A percentile compares a stretch with the other conserved stretches of the same genome.
These are phyloP conservation scores for Neopestalotiopsis sp. DNA, from an alignment of 2,329 filamentous ascomycete species.

Conservation along the genomic window DNA sequence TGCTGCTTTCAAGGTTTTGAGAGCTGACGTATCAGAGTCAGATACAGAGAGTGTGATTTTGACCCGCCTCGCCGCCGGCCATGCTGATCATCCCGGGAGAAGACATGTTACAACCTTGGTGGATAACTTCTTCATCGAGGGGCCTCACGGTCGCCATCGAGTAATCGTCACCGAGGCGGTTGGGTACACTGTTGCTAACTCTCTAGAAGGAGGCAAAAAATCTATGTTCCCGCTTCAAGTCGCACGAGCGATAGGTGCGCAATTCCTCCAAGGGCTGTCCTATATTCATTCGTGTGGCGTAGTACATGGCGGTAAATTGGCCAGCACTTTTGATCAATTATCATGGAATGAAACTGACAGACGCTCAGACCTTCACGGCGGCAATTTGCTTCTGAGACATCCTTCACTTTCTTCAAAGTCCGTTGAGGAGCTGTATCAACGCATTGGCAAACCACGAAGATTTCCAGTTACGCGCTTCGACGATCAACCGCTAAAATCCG, in stretches of 20 bases:
- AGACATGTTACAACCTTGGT: not conserved
- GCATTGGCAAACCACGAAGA: too few species aligned
- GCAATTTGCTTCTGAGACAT: too few species aligned
- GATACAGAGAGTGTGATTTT: not conserved
- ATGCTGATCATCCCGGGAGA: slow-evolving; percentile 6
- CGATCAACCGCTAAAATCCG: too few species aligned
- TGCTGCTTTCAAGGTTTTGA: not conserved
- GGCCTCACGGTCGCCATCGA: not conserved
- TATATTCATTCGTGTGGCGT: slow-evolving; percentile 4
- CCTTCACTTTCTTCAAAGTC: too few species aligned
- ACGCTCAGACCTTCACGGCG: not conserved
- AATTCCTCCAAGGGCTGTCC: not conserved
- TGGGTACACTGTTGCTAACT: not conserved
- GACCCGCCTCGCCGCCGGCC: not conserved
- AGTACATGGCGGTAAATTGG: slow-evolving; percentile 7
- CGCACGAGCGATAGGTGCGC: not conserved
- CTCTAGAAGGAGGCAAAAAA: not conserved
- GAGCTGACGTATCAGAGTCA: slow-evolving; percentile 9
- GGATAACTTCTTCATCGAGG: slow-evolving; percentile 4
- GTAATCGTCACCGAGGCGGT: not conserved
- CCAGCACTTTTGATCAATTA: too few species aligned
- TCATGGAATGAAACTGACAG: too few species aligned
- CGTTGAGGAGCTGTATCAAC: too few species aligned
- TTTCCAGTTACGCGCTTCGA: too few species aligned
- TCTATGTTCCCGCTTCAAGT: slow-evolving; percentile 1